A percentile compares a stretch with the other conserved stretches of the same genome.
Evolutionary conservation across 2,329 filamentous ascomycete species (phyloP).

Genomic region (Hypoxylon sp.): DNA sequence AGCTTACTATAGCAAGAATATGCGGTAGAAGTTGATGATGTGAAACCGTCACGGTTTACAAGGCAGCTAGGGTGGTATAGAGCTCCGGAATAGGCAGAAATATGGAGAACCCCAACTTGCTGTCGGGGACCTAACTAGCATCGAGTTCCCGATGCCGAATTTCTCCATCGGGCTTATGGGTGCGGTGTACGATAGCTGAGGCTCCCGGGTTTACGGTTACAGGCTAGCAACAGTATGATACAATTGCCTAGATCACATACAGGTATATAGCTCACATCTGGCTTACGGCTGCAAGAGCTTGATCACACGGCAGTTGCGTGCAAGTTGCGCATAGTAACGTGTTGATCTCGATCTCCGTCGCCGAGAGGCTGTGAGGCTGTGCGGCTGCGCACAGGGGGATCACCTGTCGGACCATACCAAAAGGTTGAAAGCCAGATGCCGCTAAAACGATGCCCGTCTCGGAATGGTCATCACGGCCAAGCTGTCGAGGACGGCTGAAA

Average conservation of each 20-base stretch:
- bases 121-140: no score
- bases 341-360: conserved; percentile 31
- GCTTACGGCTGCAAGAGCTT: neutral
- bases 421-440: conserved; percentile 17
- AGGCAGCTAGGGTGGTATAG: neutral
- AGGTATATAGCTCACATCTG: neutral
- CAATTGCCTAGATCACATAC: neutral
- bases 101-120: conserved; percentile 2
- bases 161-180: conserved; percentile 9
- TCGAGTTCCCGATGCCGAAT: no score
- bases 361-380: no score
- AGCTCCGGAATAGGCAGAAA: conserved; percentile 13
- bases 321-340: conserved; percentile 15
- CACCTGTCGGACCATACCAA: conserved; percentile 15
- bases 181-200: conserved; percentile 8
- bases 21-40: no score
- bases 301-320: conserved; percentile 13
- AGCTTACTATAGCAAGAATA: neutral
- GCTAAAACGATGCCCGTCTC: conserved; percentile 40
- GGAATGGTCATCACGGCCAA: conserved; percentile 26
- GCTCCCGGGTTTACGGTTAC: no score
- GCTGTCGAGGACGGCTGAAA: neutral
- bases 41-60: neutral
- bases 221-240: no score
- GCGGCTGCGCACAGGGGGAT: conserved; percentile 27